A percentile compares a stretch with the other conserved stretches of the same genome.
phyloP scores from a whole-genome alignment of 2,329 filamentous ascomycete species.

The Aspergillus luchuensis region DNA sequence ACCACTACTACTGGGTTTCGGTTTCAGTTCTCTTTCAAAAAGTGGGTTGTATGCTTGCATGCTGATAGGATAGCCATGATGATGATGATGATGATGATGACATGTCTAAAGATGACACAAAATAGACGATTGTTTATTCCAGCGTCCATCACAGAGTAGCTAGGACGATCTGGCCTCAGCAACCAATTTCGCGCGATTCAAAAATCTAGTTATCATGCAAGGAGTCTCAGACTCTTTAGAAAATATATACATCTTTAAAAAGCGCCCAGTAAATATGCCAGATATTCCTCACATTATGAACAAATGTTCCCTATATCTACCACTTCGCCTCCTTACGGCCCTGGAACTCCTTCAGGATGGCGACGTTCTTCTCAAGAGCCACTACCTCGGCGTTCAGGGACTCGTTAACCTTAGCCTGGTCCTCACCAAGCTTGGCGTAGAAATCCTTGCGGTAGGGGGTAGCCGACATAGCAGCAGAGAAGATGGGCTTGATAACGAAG shows the following conservation, averaged over 20 bases:
- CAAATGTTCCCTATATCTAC: slow-evolving; percentile 28
- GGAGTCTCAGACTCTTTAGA: slow-evolving; percentile 9
- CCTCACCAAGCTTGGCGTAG: slow-evolving; percentile 73
- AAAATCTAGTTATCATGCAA: slow-evolving; percentile 7
- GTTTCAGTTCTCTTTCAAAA: not conserved
- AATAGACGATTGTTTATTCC: not conserved
- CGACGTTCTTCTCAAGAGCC: slow-evolving; percentile 75
- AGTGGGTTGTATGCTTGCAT: not conserved
- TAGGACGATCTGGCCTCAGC: not conserved
- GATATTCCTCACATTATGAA: slow-evolving; percentile 4
- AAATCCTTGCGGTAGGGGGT: slow-evolving; percentile 94
- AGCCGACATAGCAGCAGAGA: slow-evolving; percentile 88
- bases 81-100: no score
- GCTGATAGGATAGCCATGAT: not conserved
- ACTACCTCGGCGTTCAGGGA: slow-evolving; percentile 72
- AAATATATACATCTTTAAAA: slow-evolving; percentile 10
- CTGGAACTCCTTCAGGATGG: slow-evolving; percentile 70
- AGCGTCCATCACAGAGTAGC: not conserved
- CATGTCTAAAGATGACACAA: not conserved
- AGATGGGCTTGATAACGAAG: slow-evolving; percentile 87
- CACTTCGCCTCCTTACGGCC: slow-evolving; percentile 55
- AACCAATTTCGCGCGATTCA: not conserved
- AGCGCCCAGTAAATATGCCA: slow-evolving; percentile 8
- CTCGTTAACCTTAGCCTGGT: slow-evolving; percentile 57
- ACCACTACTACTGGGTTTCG: not conserved